Evolutionary conservation across 2,329 filamentous ascomycete species (phyloP), one percentile per base, ranked within the genome.

Genomic region (Furcasterigmium sp.): DNA sequence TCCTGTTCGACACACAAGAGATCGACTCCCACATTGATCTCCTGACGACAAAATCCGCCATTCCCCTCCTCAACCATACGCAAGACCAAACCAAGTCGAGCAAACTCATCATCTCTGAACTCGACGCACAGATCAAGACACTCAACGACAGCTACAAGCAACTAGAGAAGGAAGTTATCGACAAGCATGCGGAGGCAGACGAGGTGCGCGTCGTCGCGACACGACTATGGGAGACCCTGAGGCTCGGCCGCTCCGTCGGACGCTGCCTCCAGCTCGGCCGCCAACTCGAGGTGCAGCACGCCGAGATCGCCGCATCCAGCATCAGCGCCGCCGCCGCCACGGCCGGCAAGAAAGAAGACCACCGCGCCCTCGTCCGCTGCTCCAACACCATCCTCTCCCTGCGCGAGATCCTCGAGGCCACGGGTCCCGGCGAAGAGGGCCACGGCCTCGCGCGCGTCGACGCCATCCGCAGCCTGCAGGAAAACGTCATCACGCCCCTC

Each of bases 1-100:
- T 96, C 5, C 81, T 97, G 7, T 98, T 98, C 66, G 93, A 98
- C 65, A 84, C 93, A 3, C 93, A 97, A 61, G 93, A 97, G 65
- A 85, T 98, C 52, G 91, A 97, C 66, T 95, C 91, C 0, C 90
- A 95, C 60, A 95, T 98, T 50, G 89, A 98, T 62, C 78, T 80
- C 4, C 76, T 97, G 32, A 94, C 91, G 6, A 93, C 90, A 3
- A 84, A 86, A 50, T 87, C 84, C 21, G 90, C 93, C 3, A 69
- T 91, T 0, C 87, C 90, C 0, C 74, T 98, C 21, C 76, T 98
- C 17, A 71, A 82, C 23, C 78, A 96, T 63, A 94, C 91, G 3
- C 75, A 82, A 47, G 70, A 79, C 35, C 87, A 93, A 61, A 86
- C 82, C 13, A 75, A 80, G 25, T 82, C 89, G 3, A 89, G 86